These are phyloP conservation scores for Podila epigama DNA, from an alignment of 192 early-diverging fungal genomes.

Conservation along the genomic window DNA sequence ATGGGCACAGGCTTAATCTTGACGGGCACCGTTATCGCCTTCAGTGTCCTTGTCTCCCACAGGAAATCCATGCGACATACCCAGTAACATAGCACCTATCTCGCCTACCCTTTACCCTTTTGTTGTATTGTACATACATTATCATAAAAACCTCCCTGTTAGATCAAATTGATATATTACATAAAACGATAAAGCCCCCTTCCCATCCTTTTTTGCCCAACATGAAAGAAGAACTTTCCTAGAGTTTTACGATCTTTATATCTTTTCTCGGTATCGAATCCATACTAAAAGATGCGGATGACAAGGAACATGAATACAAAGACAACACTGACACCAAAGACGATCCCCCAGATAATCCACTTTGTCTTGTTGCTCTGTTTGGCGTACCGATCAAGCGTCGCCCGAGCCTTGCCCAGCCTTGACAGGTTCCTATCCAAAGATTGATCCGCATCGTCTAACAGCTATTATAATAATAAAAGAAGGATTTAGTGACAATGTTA, in stretches of 20 bases:
- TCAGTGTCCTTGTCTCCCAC: not conserved
- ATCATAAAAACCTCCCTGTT: too few relatives aligned
- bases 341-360: conserved; percentile 49
- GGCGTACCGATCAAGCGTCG: conserved; percentile 33
- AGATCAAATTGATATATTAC: too few relatives aligned
- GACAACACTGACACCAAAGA: conserved; percentile 32
- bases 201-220: not conserved
- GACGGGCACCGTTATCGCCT: not conserved
- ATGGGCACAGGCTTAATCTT: not conserved
- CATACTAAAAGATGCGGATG: conserved; percentile 48
- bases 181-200: too few relatives aligned
- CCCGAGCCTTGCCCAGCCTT: conserved; percentile 31
- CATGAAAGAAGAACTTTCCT: too few relatives aligned
- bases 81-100: not conserved
- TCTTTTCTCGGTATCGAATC: too few relatives aligned
- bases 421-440: conserved; percentile 39
- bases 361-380: conserved; percentile 49
- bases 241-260: too few relatives aligned
- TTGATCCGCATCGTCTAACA: conserved; percentile 38
- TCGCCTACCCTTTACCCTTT: not conserved
- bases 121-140: too few relatives aligned
- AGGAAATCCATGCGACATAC: not conserved
- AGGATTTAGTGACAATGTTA: not conserved
- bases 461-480: not conserved
- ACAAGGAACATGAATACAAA: conserved; percentile 50